These are phyloP conservation scores for Echria macrotheca DNA, from an alignment of 495 filamentous ascomycete genomes.

Conservation along the genomic window DNA sequence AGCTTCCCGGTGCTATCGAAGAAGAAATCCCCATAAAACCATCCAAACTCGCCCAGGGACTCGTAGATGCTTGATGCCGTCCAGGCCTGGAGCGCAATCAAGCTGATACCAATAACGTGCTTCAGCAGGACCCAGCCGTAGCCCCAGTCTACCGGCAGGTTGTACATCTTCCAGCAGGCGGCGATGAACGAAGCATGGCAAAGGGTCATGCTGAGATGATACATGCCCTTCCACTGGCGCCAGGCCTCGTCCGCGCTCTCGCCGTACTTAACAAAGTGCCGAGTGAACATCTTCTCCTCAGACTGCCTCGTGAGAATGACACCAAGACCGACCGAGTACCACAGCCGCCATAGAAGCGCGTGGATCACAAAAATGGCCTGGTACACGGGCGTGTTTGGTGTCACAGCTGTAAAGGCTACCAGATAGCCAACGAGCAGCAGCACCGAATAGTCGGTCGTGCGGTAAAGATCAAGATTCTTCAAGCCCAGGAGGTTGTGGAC, in stretches of 20 bases:
- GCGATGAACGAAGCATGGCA: conserved; percentile 84
- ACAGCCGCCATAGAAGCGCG: conserved; percentile 78
- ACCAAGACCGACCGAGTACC: conserved; percentile 88
- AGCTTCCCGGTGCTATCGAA: conserved; percentile 83
- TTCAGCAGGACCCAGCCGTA: conserved; percentile 78
- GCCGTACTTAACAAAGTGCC: conserved; percentile 95
- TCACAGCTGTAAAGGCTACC: conserved; percentile 62
- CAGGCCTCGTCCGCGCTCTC: conserved; percentile 87
- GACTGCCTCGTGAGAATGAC: conserved; percentile 81
- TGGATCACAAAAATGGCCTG: conserved; percentile 75
- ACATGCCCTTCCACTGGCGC: conserved; percentile 96
- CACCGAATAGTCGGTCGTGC: conserved; percentile 75
- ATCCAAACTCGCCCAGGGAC: conserved; percentile 94
- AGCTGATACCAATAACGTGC: conserved; percentile 74
- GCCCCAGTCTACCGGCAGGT: conserved; percentile 73
- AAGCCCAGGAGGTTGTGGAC: conserved; percentile 78
- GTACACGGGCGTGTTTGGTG: conserved; percentile 67
- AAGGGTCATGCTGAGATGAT: conserved; percentile 85
- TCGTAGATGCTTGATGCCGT: conserved; percentile 91
- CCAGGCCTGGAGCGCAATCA: conserved; percentile 88
- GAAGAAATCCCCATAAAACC: conserved; percentile 99
- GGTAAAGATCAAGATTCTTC: conserved; percentile 79
- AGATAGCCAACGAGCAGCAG: conserved; percentile 70
- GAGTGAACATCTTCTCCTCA: conserved; percentile 83
- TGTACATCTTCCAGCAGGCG: conserved; percentile 95